Evolutionary conservation across 1,139 yeast genomes (phyloP).

Genomic region (Magnusiomyces tetraspermus): DNA sequence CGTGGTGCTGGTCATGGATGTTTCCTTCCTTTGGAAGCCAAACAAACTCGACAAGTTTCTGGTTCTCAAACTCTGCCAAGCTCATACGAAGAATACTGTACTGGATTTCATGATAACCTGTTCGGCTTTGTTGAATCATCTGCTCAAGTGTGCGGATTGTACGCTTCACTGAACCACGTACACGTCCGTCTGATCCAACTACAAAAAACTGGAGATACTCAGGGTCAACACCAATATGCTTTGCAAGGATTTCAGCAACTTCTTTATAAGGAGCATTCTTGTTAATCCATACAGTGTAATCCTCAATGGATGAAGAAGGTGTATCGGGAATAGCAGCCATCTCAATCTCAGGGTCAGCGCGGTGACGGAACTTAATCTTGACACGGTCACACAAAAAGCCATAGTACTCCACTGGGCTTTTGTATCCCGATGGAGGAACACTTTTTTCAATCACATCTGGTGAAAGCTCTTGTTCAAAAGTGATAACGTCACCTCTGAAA

Average conservation of each 20-base stretch:
- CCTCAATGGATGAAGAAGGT: conserved; percentile 36
- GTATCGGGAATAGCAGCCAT: conserved; percentile 26
- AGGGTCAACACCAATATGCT: conserved; percentile 46
- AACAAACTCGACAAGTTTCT: conserved; percentile 47
- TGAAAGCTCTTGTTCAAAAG: conserved; percentile 40
- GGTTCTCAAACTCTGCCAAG: conserved; percentile 64
- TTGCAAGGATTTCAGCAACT: conserved; percentile 52
- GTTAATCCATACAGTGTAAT: conserved; percentile 63
- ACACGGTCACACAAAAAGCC: conserved; percentile 58
- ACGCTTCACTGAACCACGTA: conserved; percentile 31
- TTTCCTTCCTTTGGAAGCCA: conserved; percentile 30
- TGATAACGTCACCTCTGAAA: conserved; percentile 68
- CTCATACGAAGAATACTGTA: conserved; percentile 73
- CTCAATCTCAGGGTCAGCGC: conserved; percentile 30
- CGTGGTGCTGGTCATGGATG: conserved; percentile 49
- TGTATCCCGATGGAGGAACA: conserved; percentile 18
- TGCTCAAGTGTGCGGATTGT: conserved; percentile 29
- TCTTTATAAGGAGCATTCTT: conserved; percentile 49
- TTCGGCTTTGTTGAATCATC: not conserved
- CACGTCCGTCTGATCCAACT: conserved; percentile 17
- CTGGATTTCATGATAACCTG: conserved; percentile 27
- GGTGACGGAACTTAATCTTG: conserved; percentile 46
- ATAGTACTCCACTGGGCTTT: conserved; percentile 46
- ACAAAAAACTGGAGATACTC: conserved; percentile 52
- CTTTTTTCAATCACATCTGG: conserved; percentile 18